These are phyloP conservation scores for Casaregolazyma lundiana DNA, from an alignment of 1,139 yeast species.

Conservation along the genomic window DNA sequence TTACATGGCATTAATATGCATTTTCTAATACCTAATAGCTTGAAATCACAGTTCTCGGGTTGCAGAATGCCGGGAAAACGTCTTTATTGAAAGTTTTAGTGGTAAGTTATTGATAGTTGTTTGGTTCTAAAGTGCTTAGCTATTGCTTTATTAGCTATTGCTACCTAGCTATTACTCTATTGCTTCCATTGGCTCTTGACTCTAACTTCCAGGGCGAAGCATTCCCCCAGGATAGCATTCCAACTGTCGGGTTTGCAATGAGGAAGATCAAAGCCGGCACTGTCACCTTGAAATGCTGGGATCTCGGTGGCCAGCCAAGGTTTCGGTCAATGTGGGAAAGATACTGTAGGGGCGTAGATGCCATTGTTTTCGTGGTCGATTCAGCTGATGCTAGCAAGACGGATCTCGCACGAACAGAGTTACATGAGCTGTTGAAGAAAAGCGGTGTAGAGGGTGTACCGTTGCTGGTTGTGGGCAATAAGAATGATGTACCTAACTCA, in stretches of 20 bases:
- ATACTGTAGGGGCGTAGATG: conserved; percentile 38
- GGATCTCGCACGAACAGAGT: conserved; percentile 31
- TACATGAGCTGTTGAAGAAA: conserved; percentile 30
- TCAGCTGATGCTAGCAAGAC: conserved; percentile 32
- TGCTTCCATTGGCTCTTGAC: background rate
- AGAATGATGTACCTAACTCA: conserved; percentile 35
- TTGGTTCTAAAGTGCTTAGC: background rate
- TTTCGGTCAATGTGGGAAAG: conserved; percentile 41
- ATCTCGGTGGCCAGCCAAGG: conserved; percentile 40
- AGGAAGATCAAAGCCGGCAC: conserved; percentile 35
- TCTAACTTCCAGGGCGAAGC: conserved; percentile 30
- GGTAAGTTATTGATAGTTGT: conserved; percentile 23
- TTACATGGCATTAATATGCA: no score
- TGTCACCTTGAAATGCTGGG: conserved; percentile 40
- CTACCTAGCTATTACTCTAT: background rate
- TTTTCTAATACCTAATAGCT: conserved; percentile 22
- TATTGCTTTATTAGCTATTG: background rate
- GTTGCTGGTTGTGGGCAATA: conserved; percentile 36
- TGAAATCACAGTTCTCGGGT: conserved; percentile 36
- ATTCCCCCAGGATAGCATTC: conserved; percentile 36
- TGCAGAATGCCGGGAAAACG: conserved; percentile 41
- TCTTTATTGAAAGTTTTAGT: conserved; percentile 33
- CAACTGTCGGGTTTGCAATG: conserved; percentile 40
- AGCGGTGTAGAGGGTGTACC: conserved; percentile 36
- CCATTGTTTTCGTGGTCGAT: conserved; percentile 37